Percentiles rank a stretch among this genome's conserved stretches.
Evolutionary conservation across 768 basidiomycete genomes (phyloP).

Genomic region (Phallus indusiatus): DNA sequence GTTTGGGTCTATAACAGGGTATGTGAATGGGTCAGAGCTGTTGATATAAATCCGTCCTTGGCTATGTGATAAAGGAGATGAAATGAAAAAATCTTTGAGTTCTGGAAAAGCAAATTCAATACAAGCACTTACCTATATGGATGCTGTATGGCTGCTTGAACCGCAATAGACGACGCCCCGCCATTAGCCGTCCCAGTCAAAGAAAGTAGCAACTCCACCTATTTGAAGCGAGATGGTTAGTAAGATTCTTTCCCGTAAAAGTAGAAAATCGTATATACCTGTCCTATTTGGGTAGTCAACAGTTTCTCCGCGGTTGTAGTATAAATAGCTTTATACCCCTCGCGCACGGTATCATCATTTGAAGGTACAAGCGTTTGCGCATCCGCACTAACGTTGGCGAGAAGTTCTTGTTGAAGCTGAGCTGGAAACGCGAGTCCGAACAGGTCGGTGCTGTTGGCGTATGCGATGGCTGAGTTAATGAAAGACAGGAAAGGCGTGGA

Average conservation of each 20-base stretch:
- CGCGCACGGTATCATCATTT: conserved; percentile 33
- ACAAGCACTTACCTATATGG: conserved; percentile 35
- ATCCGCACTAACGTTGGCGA: conserved; percentile 22
- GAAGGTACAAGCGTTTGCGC: conserved; percentile 34
- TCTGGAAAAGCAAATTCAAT: conserved; percentile 2
- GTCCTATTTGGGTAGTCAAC: conserved; percentile 32
- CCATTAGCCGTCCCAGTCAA: conserved; percentile 30
- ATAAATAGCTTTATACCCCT: conserved; percentile 50
- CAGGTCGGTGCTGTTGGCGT: conserved; percentile 42
- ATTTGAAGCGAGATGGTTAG: neutral
- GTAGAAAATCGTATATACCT: conserved; percentile 13
- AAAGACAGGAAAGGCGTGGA: conserved; percentile 37
- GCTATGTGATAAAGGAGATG: conserved; percentile 19
- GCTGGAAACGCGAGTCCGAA: conserved; percentile 27
- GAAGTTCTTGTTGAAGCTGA: conserved; percentile 25
- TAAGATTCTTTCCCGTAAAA: neutral
- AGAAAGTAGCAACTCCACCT: conserved; percentile 44
- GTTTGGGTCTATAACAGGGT: conserved; percentile 54
- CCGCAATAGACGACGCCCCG: conserved; percentile 33
- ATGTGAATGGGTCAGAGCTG: conserved; percentile 47
- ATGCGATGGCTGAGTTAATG: conserved; percentile 56
- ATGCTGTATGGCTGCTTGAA: conserved; percentile 62
- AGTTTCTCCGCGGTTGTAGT: conserved; percentile 31
- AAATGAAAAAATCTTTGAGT: neutral
- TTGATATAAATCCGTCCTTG: conserved; percentile 57